A percentile compares a stretch with the other conserved stretches of the same genome.
Conservation (phyloP, 2,329 filamentous ascomycete species). For the Paraphaeosphaeria minitans region DNA sequence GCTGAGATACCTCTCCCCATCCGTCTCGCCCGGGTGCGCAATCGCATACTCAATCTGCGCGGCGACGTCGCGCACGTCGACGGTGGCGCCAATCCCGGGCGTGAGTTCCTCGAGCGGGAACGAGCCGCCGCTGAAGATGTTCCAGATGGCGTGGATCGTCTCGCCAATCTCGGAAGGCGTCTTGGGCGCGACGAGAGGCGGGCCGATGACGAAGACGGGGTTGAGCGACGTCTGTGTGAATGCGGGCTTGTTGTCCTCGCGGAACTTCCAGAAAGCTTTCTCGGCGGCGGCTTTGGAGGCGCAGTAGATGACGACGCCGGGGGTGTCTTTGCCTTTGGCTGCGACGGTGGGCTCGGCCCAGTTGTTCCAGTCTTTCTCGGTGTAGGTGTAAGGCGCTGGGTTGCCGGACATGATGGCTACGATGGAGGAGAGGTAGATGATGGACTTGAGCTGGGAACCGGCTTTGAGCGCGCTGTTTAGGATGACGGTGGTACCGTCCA, state of each 20-base stretch:
- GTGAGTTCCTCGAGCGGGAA: constrained; percentile 24
- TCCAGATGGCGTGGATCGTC: constrained; percentile 41
- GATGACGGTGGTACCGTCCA: constrained; percentile 28
- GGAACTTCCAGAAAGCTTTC: constrained; percentile 40
- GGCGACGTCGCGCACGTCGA: constrained; percentile 56
- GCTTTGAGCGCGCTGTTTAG: constrained; percentile 25
- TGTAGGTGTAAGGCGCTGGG: constrained; percentile 24
- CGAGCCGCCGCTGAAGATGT: constrained; percentile 43
- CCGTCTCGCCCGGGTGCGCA: constrained; percentile 42
- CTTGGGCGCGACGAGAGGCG: constrained; percentile 43
- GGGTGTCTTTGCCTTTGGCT: constrained; percentile 29
- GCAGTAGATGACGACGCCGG: constrained; percentile 30
- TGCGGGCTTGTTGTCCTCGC: constrained; percentile 41
- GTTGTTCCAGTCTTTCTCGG: constrained; percentile 34
- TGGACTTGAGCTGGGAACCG: constrained; percentile 35
- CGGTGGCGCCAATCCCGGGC: constrained; percentile 33
- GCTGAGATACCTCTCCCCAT: constrained; percentile 52
- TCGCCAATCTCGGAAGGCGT: constrained; percentile 39
- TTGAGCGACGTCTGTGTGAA: constrained; percentile 51
- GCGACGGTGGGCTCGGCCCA: constrained; percentile 29
- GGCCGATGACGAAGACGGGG: constrained; percentile 51
- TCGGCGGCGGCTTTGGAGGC: constrained; percentile 38
- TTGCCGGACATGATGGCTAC: constrained; percentile 14
- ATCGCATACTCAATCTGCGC: constrained; percentile 47
- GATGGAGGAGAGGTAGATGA: constrained; percentile 32